Evolutionary conservation across 2,329 filamentous ascomycete genomes (phyloP).

Genomic region (Cladosporium sp.): DNA sequence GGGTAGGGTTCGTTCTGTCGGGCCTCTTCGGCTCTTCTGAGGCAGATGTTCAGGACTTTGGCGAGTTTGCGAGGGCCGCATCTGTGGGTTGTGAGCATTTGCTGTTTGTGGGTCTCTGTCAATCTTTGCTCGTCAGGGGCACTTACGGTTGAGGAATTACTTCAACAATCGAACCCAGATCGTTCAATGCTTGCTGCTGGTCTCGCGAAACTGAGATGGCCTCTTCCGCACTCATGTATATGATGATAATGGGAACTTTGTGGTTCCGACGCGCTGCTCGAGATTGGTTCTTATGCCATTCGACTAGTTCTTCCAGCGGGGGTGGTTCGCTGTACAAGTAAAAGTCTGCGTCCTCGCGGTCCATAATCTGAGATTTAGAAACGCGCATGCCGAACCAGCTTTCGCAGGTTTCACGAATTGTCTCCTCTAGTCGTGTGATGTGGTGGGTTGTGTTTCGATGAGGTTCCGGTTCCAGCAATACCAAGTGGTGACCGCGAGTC

Average conservation of each 20-base stretch:
- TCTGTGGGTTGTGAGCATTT: conserved; percentile 16
- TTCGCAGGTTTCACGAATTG: conserved; percentile 18
- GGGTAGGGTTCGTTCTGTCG: neutral
- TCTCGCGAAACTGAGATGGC: conserved; percentile 22
- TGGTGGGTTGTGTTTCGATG: conserved; percentile 13
- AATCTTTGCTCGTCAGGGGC: too few relatives aligned
- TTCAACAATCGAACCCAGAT: conserved; percentile 27
- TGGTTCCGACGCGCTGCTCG: neutral
- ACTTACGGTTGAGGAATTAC: conserved; percentile 31
- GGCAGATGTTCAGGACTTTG: conserved; percentile 31
- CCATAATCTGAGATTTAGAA: conserved; percentile 16
- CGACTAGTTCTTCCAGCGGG: conserved; percentile 18
- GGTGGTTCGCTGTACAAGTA: conserved; percentile 24
- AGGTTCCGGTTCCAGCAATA: conserved; percentile 18
- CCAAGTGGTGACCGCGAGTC: conserved; percentile 18
- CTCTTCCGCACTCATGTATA: conserved; percentile 34
- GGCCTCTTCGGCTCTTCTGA: conserved; percentile 22
- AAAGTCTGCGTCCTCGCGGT: conserved; percentile 19
- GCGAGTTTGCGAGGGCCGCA: conserved; percentile 40
- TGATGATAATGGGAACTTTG: conserved; percentile 30
- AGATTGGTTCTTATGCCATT: conserved; percentile 15
- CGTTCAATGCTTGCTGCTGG: conserved; percentile 16
- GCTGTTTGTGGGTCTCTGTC: neutral
- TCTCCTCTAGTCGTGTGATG: conserved; percentile 19
- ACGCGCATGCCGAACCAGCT: conserved; percentile 24